Base-by-base conservation (phyloP, 1,139 yeast species). In the Kodamaea sp. region DNA sequence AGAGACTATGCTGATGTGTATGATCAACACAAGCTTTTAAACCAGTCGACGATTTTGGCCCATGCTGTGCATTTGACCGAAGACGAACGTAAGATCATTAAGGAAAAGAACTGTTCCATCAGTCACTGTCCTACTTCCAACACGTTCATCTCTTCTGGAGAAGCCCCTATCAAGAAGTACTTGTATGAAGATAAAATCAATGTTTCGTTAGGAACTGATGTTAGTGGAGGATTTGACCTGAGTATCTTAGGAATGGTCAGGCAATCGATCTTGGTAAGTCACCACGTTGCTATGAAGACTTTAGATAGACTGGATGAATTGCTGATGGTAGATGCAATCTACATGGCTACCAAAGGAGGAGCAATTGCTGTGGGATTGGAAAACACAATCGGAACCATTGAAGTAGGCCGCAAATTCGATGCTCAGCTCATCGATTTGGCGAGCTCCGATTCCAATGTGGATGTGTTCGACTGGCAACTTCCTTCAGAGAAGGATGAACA, bases 71-170 rank as follows among this genome's bases (percentile, higher is more conserved):
- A 90, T 53, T 63, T 92, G 37, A 51, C 78, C 1, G 77, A 76
- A 2, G 70, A 70, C 3, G 98, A 92, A 56, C 69, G 81, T 32
- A 62, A 70, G 14, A 45, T 83, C 15, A 66, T 92, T 33, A 70
- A 70, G 44, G 44, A 52, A 8, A 70, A 75, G 20, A 63, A 76
- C 5, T 67, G 89, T 21, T 95, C 97, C 11, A 76, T 92, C 13
- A 78, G 96, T 6, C 98, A 92, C 61, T 92, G 98, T 59, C 98
- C 98, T 4, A 78, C 90, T 10, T 85, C 96, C 23, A 92, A 92
- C 55, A 80, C 95, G 1, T 81, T 95, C 18, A 74, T 92, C 39
- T 81, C 95, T 1, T 83, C 95, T 15, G 98, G 98, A 9, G 94
- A 88, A 57, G 94, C 96, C 5, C 86, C 92, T 13, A 77, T 92